These are phyloP conservation scores for Ophiostoma quercus DNA, from an alignment of 2,329 filamentous ascomycete genomes.

Conservation along the genomic window DNA sequence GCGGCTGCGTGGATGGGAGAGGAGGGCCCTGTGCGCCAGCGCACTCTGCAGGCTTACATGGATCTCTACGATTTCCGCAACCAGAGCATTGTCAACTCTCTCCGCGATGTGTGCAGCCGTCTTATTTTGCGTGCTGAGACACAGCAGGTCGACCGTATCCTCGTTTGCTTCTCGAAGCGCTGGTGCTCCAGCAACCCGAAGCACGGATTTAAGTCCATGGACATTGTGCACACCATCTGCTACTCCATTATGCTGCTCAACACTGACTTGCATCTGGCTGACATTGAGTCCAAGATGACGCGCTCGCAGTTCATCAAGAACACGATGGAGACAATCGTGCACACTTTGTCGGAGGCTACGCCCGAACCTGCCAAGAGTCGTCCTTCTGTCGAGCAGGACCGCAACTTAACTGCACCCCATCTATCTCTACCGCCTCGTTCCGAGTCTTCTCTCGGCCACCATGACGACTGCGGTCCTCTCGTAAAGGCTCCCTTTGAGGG, in stretches of 20 bases:
- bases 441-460: conserved; percentile 40
- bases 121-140: conserved; percentile 85
- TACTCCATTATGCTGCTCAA: conserved; percentile 95
- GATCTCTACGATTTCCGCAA: conserved; percentile 81
- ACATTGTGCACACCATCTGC: conserved; percentile 94
- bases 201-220: conserved; percentile 85
- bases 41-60: conserved; percentile 74
- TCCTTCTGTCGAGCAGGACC: conserved; percentile 32
- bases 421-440: conserved; percentile 43
- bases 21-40: conserved; percentile 54
- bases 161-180: conserved; percentile 79
- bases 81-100: conserved; percentile 69
- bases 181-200: conserved; percentile 93
- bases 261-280: conserved; percentile 89
- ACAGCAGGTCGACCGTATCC: conserved; percentile 90
- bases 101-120: conserved; percentile 75
- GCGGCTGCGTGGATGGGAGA: conserved; percentile 88
- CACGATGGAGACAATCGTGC: conserved; percentile 81
- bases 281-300: conserved; percentile 97
- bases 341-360: conserved; percentile 64
- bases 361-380: conserved; percentile 41
- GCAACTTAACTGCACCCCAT: conserved; percentile 13
- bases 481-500: conserved; percentile 74
- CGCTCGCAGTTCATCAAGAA: conserved; percentile 92
- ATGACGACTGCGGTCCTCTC: conserved; percentile 62